Evolutionary conservation across 345 rosid species (phyloP), one percentile per base, ranked within the genome.

Genomic region (Xanthoceras sorbifolium): DNA sequence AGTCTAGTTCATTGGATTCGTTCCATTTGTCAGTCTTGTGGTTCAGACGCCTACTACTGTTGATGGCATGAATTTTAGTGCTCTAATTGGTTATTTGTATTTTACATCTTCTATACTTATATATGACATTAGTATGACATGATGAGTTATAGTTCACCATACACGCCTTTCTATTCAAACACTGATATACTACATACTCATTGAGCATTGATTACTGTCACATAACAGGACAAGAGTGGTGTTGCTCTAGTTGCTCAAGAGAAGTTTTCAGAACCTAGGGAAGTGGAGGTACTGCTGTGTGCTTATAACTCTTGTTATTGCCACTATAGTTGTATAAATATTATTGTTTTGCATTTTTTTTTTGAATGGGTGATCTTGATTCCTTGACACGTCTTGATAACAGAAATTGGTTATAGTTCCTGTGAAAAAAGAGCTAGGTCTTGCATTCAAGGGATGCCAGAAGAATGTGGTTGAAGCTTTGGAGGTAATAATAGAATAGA

Each of bases 341-440:
- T 8, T 60, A 1, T 28, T 38, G 34, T 22, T 22, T 15, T 20
- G 65, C 25, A 12, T 65, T 0, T 64, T 23, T 44, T 12, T 4
- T 29, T 60, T 17, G 65, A 26, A 26, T 40, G 5, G 23, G 3
- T 28, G 34, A 50, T 46, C 3, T n/a, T 32, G 25, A 15, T 65
- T 22, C 17, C 22, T 20, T 6, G 26, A 20, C 10, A 34, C 11
- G 2, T 70, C 36, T 52, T 72, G 32, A 68, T 81, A 74, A 76
- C 91, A 95, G 99, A 90, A 92, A 89, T 67, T 95, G 82, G 92
- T 87, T 42, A 89, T 95, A 48, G 69, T 84, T 54, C 92, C 98
- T 22, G 93, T 86, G 55, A 95, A 90, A 82, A 95, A 88, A 83
- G 97, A 93, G 76, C 82, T 95, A 44, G 99, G 98, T 63, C 93